phyloP scores from a whole-genome alignment of 192 early-diverging fungal species.

The Mortierella alpina region DNA sequence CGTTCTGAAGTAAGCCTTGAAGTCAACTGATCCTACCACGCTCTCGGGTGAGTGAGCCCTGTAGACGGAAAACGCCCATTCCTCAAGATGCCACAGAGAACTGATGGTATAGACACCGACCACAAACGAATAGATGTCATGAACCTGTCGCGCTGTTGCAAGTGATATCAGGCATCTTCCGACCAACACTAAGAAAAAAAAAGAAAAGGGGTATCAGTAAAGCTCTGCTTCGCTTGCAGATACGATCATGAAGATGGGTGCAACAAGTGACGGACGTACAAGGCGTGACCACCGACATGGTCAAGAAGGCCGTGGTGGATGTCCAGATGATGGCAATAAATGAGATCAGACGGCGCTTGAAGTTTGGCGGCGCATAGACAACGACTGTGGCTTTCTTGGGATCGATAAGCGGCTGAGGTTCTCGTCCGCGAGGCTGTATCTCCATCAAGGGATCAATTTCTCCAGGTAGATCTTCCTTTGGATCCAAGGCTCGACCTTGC shows the following conservation, averaged over 20 bases:
- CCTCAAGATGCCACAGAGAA: slow-evolving; percentile 27
- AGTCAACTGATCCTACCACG: slow-evolving; percentile 10
- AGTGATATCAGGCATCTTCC: slow-evolving; percentile 64
- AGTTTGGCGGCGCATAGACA: slow-evolving; percentile 85
- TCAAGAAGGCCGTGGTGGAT: slow-evolving; percentile 60
- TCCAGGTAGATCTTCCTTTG: slow-evolving; percentile 69
- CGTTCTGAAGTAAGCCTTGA: slow-evolving; percentile 12
- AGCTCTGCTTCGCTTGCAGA: not conserved
- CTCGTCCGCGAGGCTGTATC: slow-evolving; percentile 30
- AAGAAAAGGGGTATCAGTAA: slow-evolving; percentile 15
- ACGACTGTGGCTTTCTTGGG: slow-evolving; percentile 76
- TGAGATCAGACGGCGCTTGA: slow-evolving; percentile 67
- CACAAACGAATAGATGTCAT: slow-evolving; percentile 83
- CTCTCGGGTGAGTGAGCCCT: slow-evolving; percentile 13
- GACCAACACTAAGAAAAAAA: slow-evolving; percentile 61
- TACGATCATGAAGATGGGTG: not conserved
- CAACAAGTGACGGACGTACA: slow-evolving; percentile 38
- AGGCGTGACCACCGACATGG: slow-evolving; percentile 61
- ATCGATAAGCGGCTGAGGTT: slow-evolving; percentile 54
- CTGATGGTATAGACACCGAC: slow-evolving; percentile 73
- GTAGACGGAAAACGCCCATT: slow-evolving; percentile 39
- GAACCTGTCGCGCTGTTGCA: slow-evolving; percentile 66
- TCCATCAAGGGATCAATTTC: slow-evolving; percentile 63
- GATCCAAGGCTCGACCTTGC: slow-evolving; percentile 62
- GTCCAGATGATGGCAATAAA: slow-evolving; percentile 68